Evolutionary conservation across 208 protist genomes (phyloP).

Genomic region (Perkinsela sp.): DNA sequence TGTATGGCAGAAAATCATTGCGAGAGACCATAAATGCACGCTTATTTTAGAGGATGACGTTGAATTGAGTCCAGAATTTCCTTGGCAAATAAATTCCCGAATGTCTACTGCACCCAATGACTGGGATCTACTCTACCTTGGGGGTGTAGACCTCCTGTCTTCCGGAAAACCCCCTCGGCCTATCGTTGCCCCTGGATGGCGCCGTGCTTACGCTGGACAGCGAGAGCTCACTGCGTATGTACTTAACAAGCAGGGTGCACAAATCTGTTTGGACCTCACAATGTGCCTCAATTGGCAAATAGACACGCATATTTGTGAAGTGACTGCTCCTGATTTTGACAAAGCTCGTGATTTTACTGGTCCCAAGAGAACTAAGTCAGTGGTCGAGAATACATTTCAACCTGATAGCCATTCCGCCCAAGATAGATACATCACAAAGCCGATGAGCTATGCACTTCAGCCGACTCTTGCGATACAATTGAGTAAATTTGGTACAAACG

Average conservation of each 20-base stretch:
- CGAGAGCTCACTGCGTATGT: slow-evolving; percentile 65
- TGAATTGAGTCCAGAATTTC: slow-evolving; percentile 42
- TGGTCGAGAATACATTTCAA: slow-evolving; percentile 8
- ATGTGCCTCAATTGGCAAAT: slow-evolving; percentile 62
- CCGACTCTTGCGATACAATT: slow-evolving; percentile 53
- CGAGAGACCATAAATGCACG: slow-evolving; percentile 8
- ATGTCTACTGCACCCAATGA: slow-evolving; percentile 30
- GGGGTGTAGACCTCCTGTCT: slow-evolving; percentile 42
- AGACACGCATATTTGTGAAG: slow-evolving; percentile 45
- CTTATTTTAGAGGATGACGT: slow-evolving; percentile 61
- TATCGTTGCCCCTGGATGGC: slow-evolving; percentile 34
- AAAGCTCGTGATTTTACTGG: not conserved
- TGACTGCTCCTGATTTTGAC: not conserved
- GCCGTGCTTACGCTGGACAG: slow-evolving; percentile 43
- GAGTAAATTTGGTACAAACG: slow-evolving; percentile 47
- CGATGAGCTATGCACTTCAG: slow-evolving; percentile 58
- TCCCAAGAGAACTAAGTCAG: not conserved
- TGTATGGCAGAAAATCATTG: slow-evolving; percentile 37
- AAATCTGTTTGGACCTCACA: slow-evolving; percentile 35
- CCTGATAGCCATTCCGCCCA: slow-evolving; percentile 14
- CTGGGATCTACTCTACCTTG: slow-evolving; percentile 59
- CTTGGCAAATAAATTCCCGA: slow-evolving; percentile 13
- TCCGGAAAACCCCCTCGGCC: slow-evolving; percentile 38
- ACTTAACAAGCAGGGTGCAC: slow-evolving; percentile 19
- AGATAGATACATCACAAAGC: slow-evolving; percentile 48